A percentile compares a stretch with the other conserved stretches of the same genome.
phyloP scores from a whole-genome alignment of 2,329 filamentous ascomycete species.

The Botryotinia convoluta region DNA sequence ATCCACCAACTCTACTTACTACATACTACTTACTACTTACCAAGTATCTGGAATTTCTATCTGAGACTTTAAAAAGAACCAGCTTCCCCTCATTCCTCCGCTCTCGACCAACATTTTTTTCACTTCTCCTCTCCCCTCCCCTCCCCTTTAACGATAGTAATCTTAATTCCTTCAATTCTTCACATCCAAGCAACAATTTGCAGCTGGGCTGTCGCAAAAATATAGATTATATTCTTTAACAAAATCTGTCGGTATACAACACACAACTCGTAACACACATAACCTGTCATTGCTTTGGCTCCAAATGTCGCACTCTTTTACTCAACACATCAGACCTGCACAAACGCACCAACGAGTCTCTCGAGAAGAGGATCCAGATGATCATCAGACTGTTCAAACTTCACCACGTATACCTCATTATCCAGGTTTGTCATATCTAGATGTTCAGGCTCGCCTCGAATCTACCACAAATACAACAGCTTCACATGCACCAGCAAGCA shows the following conservation, averaged over 20 bases:
- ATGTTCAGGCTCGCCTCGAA: accelerated
- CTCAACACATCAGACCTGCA: neutral
- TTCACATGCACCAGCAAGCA: neutral
- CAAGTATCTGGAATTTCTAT: neutral
- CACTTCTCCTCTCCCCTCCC: neutral
- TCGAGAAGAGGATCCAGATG: neutral
- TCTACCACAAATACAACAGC: neutral
- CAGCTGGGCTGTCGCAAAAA: constrained; percentile 2
- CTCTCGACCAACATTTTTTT: neutral
- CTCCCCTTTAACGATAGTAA: neutral
- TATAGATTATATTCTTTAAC: neutral
- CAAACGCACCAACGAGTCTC: no score
- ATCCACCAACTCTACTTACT: neutral
- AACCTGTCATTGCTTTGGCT: neutral
- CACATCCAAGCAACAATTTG: neutral
- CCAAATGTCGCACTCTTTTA: neutral
- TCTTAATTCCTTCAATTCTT: constrained; percentile 11
- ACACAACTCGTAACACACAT: neutral
- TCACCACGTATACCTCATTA: neutral
- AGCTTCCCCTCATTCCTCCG: neutral
- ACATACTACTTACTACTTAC: no score
- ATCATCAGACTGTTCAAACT: neutral
- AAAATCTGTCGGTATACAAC: neutral
- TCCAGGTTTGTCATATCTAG: neutral
- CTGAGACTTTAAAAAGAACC: neutral